Evolutionary conservation across 306 rosid species (phyloP).

Genomic region (Vicia sativa): DNA sequence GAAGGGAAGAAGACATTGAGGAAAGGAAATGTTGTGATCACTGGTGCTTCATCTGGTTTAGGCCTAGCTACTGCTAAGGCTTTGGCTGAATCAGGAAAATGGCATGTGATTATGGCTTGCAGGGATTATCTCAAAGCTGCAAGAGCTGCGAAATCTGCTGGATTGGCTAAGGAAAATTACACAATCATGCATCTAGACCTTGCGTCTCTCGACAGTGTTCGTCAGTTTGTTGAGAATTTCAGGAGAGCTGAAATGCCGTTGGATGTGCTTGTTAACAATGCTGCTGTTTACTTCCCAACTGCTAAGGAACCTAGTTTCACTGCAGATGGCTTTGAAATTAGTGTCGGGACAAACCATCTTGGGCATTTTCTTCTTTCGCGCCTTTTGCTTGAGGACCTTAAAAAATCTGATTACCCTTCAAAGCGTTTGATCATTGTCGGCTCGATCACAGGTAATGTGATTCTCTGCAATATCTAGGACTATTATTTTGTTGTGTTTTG

Average conservation of each 20-base stretch:
- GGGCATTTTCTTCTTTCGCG: slow-evolving; percentile 96
- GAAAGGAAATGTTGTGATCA: slow-evolving; percentile 81
- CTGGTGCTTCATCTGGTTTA: slow-evolving; percentile 97
- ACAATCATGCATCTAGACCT: slow-evolving; percentile 95
- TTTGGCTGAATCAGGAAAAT: slow-evolving; percentile 92
- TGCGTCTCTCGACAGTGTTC: slow-evolving; percentile 87
- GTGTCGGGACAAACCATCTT: slow-evolving; percentile 96
- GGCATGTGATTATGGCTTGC: slow-evolving; percentile 98
- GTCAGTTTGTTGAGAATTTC: slow-evolving; percentile 85
- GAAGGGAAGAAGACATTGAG: slow-evolving; percentile 93
- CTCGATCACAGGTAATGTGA: slow-evolving; percentile 80
- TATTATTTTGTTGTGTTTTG: slow-evolving; percentile 20
- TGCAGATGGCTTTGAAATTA: slow-evolving; percentile 94
- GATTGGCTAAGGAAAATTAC: slow-evolving; percentile 80
- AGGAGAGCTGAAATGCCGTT: slow-evolving; percentile 67
- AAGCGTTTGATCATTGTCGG: slow-evolving; percentile 89
- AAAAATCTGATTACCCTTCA: slow-evolving; percentile 86
- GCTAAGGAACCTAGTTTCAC: slow-evolving; percentile 90
- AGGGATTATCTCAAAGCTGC: slow-evolving; percentile 97
- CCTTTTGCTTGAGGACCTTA: slow-evolving; percentile 73
- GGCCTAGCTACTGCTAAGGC: slow-evolving; percentile 97
- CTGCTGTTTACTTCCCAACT: slow-evolving; percentile 92
- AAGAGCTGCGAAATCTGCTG: slow-evolving; percentile 93
- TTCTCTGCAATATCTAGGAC: not conserved
- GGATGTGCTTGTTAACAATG: slow-evolving; percentile 91